Conservation (phyloP, 176 grass and related monocot species). For the Saccharum officinarum region DNA sequence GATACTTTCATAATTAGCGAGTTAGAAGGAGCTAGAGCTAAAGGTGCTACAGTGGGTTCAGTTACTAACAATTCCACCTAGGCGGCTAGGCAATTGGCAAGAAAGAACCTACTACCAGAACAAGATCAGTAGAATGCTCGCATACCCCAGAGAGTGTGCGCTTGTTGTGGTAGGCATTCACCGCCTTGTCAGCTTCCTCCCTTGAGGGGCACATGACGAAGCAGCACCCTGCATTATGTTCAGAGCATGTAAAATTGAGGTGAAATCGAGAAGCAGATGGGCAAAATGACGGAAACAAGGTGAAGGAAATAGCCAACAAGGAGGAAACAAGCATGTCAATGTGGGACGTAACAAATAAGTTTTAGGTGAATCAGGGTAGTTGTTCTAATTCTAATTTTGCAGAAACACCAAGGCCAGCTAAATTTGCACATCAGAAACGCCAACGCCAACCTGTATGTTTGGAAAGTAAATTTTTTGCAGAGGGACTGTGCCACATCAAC, state of each 20-base stretch:
- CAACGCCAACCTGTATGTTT: no score
- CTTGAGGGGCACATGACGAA: conserved; percentile 94
- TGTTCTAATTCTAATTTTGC: background rate
- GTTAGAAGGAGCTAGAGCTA: conserved; percentile 29
- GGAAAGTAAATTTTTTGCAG: no score
- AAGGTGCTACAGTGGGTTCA: background rate
- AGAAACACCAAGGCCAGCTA: background rate
- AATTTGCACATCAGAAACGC: background rate
- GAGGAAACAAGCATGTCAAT: background rate
- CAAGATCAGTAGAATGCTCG: conserved; percentile 22
- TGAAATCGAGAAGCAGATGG: conserved; percentile 1
- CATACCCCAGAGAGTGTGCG: conserved; percentile 87
- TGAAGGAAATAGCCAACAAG: background rate
- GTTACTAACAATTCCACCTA: conserved; percentile 26
- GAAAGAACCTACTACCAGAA: background rate
- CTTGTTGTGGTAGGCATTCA: conserved; percentile 91
- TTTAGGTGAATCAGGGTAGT: background rate
- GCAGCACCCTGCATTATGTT: conserved; percentile 60
- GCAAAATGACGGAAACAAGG: conserved; percentile 1
- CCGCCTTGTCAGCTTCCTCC: conserved; percentile 90
- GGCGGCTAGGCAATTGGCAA: background rate
- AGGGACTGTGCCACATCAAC: no score
- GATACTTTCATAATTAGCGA: background rate
- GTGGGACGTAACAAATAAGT: background rate
- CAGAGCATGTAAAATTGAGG: conserved; percentile 6